Base-by-base conservation (phyloP, 805 yeast genomes). In the Torulaspora franciscae region DNA sequence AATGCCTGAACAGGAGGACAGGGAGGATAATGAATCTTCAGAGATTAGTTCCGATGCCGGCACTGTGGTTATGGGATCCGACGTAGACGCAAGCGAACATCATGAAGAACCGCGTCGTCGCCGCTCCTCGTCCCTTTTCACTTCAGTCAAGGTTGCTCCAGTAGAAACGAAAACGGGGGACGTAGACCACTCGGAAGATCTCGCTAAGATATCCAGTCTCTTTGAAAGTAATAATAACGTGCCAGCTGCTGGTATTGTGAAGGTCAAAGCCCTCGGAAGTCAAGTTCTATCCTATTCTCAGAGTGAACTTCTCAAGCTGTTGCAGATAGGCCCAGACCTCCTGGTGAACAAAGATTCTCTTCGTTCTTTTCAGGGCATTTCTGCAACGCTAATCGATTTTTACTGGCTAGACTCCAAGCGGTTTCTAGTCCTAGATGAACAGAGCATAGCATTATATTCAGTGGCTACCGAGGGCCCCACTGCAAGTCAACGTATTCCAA, bases 371-470 rank as follows among this genome's bases (percentile, higher is more conserved):
- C 48, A 52, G n/a, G 52, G 52, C 6, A 29, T 45, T 11, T 48
- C 45, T 8, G 42, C 54, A 9, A 37, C 32, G 11, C 37, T 55
- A 7, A 37, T 51, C 29, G 61, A 51, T n/a, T 45, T 58, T 13
- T 59, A 49, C 40, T 60, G 64, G 64, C 37, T 61, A 14, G 58
- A 56, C 39, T 41, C 41, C 23, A 48, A 47, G 11, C 52, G 34
- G 13, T 48, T 58, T 26, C 23, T 59, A 34, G 48, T 52, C 3
- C 37, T 61, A 4, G 59, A 56, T 32, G 46, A 48, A 14, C 42
- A 37, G 4, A 61, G 60, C 35, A 40, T 61, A 4, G 53, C 49
- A 32, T 36, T 59, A 11, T 58, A 57, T 40, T 29, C 51, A 3
- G 34, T 41, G 3, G 44, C 46, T 11, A 42, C 40, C 13, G 45